phyloP scores from a whole-genome alignment of 352 stramenopile species.

The Globisporangium spinosum region DNA sequence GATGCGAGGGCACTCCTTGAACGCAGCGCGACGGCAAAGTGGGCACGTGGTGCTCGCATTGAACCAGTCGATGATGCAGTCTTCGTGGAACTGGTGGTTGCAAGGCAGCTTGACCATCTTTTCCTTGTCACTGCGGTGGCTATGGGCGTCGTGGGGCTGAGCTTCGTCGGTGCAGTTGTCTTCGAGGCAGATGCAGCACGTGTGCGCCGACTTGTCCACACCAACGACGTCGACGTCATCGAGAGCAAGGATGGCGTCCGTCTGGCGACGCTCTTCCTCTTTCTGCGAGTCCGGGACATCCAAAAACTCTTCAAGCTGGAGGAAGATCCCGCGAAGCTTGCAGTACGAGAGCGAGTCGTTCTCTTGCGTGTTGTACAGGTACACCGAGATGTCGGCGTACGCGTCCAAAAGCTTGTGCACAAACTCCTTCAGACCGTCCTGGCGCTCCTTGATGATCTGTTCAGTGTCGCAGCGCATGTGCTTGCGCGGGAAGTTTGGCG shows the following conservation, averaged over 20 bases:
- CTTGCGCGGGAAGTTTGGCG: conserved; percentile 44
- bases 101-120: conserved; percentile 62
- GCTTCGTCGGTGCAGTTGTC: not conserved
- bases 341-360: conserved; percentile 3
- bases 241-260: conserved; percentile 45
- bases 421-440: conserved; percentile 44
- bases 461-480: conserved; percentile 58
- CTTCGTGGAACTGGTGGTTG: conserved; percentile 69
- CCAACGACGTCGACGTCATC: conserved; percentile 22
- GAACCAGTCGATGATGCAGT: conserved; percentile 78
- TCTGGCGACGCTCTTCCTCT: conserved; percentile 42
- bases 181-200: conserved; percentile 15
- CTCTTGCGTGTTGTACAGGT: conserved; percentile 23
- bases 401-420: conserved; percentile 48
- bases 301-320: conserved; percentile 44
- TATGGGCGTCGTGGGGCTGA: conserved; percentile 19
- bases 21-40: conserved; percentile 49
- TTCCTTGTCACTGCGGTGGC: conserved; percentile 21
- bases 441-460: conserved; percentile 48
- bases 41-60: conserved; percentile 66
- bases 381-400: conserved; percentile 62
- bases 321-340: conserved; percentile 26
- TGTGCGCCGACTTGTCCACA: conserved; percentile 14
- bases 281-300: conserved; percentile 48
- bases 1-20: conserved; percentile 30